Conservation (phyloP, 1,284 basidiomycete genomes). For the Schizophyllum amplum region DNA sequence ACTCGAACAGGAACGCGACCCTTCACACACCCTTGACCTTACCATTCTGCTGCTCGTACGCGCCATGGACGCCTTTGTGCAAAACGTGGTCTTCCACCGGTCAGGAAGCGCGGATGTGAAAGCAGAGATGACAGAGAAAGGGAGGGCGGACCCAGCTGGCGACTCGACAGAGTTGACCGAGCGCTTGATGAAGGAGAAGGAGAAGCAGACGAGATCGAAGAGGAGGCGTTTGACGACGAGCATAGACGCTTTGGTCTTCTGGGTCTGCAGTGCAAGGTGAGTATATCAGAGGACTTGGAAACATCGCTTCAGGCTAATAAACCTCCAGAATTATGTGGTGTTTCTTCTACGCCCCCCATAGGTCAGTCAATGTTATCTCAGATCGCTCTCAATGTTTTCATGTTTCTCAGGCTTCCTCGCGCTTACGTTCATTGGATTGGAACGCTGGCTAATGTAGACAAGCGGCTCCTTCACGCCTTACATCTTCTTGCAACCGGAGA, state of each 20-base stretch:
- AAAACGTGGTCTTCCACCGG: slow-evolving; percentile 35
- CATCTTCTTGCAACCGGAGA: slow-evolving; percentile 41
- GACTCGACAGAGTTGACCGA: not conserved
- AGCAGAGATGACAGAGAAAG: not conserved
- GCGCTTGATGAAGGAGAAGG: not conserved
- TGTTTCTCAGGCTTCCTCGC: slow-evolving; percentile 44
- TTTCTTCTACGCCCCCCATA: slow-evolving; percentile 66
- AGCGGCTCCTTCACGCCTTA: slow-evolving; percentile 44
- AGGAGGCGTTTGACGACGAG: slow-evolving; percentile 30
- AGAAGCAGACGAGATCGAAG: slow-evolving; percentile 5
- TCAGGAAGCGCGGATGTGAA: slow-evolving; percentile 11
- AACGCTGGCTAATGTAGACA: slow-evolving; percentile 59
- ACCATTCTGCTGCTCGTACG: slow-evolving; percentile 63
- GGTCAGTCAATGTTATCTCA: slow-evolving; percentile 29
- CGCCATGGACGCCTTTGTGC: slow-evolving; percentile 53
- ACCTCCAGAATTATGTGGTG: slow-evolving; percentile 73
- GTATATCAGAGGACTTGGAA: slow-evolving; percentile 13
- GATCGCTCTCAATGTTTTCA: slow-evolving; percentile 1
- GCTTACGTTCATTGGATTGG: slow-evolving; percentile 75
- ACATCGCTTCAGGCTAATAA: slow-evolving; percentile 1
- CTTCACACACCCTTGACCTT: slow-evolving; percentile 57
- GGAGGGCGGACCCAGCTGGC: not conserved
- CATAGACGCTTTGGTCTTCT: slow-evolving; percentile 63
- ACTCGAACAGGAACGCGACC: slow-evolving; percentile 14
- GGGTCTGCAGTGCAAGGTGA: slow-evolving; percentile 67